Base-by-base conservation (phyloP, 768 basidiomycete species). In the Neoboletus magnificus region DNA sequence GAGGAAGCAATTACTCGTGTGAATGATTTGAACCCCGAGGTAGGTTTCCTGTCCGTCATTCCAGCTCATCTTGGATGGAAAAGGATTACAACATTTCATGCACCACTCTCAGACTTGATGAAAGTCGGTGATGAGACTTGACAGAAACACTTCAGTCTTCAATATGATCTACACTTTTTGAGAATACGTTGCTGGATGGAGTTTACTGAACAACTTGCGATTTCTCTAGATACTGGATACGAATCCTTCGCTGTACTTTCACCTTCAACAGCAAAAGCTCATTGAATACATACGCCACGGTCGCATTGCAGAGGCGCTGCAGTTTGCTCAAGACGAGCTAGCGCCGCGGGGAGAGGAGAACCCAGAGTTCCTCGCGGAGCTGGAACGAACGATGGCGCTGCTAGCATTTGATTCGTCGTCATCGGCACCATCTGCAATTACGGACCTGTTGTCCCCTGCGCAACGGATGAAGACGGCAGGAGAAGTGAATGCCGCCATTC, bases 21-120 rank as follows among this genome's bases (percentile, higher is more conserved):
- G 37, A 98, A 98, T 64, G 96, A 98, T 71, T 73, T 98, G 62
- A 93, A 98, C 70, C 91, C 93, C 29, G 95, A 98, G 87, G 97
- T 98, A 74, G 77, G 91, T 73, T 32, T 64, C 35, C 15, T 41
- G 58, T 52, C 53, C 52, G 13, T 64, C 36, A 33, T 46, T 36
- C 0, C 22, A 23, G 25, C 46, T 44, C 23, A 9, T 48, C 42
- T 32, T 40, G 41, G 52, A 51, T 57, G 40, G 68, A 71, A 76
- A 72, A 91, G 77, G 93, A 96, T 96, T 94, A 87, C 77, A 92
- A 64, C 66, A 71, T 83, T 87, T 89, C 92, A 97, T 97, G 95
- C 94, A 97, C 95, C 94, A 96, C 93, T 87, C 94, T 83, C 79
- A 97, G 85, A 77, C 85, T 79, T 75, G 66, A 67, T 71, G 53